These are phyloP conservation scores for Tilletiaria anomala DNA, from an alignment of 1,284 basidiomycete genomes.

Conservation along the genomic window DNA sequence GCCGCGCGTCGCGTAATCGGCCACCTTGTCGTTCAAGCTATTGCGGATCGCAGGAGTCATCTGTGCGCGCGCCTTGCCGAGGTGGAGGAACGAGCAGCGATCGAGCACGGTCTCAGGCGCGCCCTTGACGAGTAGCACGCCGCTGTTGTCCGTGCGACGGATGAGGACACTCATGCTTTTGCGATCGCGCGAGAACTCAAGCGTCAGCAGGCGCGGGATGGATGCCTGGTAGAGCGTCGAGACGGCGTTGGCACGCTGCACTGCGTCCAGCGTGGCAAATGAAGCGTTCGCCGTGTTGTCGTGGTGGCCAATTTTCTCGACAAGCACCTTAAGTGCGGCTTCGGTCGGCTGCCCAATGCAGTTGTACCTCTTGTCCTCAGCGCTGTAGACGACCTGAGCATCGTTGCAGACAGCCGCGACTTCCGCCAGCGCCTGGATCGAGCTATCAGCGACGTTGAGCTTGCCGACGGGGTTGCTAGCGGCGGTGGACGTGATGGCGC, in stretches of 20 bases:
- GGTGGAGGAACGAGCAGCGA: conserved; percentile 60
- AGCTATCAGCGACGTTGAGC: conserved; percentile 23
- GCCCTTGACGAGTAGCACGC: conserved; percentile 64
- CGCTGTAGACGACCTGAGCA: conserved; percentile 20
- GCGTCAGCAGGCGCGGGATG: conserved; percentile 69
- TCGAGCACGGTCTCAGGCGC: conserved; percentile 89
- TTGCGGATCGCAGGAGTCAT: conserved; percentile 42
- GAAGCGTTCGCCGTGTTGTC: conserved; percentile 44
- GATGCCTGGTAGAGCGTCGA: conserved; percentile 61
- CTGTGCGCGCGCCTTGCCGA: conserved; percentile 41
- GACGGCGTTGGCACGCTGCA: conserved; percentile 61
- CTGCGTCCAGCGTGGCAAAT: conserved; percentile 45
- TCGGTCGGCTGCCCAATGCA: conserved; percentile 91
- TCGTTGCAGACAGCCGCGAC: conserved; percentile 37
- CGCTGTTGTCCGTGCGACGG: conserved; percentile 45
- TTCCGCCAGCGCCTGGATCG: conserved; percentile 31
- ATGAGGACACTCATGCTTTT: conserved; percentile 98
- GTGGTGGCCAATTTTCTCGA: conserved; percentile 59
- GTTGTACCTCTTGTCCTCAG: no score
- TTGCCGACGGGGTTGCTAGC: conserved; percentile 9
- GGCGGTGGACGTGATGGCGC: conserved; percentile 15
- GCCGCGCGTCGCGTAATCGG: conserved; percentile 62
- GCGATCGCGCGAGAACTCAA: conserved; percentile 93
- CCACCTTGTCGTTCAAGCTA: conserved; percentile 52
- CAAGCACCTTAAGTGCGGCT: conserved; percentile 46